Evolutionary conservation across 2,329 filamentous ascomycete genomes (phyloP).

Genomic region (Blumeria hordei): DNA sequence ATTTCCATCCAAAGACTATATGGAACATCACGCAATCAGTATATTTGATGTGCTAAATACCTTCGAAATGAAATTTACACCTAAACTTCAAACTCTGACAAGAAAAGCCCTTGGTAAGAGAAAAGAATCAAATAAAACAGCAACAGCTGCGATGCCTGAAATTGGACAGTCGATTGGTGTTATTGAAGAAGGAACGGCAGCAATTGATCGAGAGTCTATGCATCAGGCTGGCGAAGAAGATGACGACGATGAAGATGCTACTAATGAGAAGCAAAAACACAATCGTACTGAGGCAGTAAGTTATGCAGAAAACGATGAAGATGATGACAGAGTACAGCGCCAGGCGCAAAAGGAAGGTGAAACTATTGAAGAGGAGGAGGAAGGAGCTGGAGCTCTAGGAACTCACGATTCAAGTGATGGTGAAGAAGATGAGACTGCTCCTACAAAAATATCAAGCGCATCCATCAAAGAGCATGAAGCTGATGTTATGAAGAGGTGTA

Average conservation of each 20-base stretch:
- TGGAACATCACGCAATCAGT: conserved; percentile 60
- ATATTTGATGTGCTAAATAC: conserved; percentile 53
- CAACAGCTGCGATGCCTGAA: conserved; percentile 49
- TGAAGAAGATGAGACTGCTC: conserved; percentile 17
- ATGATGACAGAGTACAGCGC: conserved; percentile 52
- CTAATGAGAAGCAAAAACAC: conserved; percentile 44
- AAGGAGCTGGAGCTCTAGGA: conserved; percentile 26
- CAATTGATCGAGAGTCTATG: conserved; percentile 10
- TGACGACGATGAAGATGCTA: conserved; percentile 41
- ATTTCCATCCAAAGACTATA: conserved; percentile 68
- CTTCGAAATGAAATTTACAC: conserved; percentile 60
- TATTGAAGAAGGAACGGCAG: conserved; percentile 24
- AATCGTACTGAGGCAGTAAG: conserved; percentile 66
- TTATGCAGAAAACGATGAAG: conserved; percentile 82
- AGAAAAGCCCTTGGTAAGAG: conserved; percentile 65
- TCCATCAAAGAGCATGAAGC: conserved; percentile 24
- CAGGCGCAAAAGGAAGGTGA: conserved; percentile 34
- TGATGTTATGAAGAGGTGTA: conserved; percentile 36
- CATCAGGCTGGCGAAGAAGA: conserved; percentile 20
- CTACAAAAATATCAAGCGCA: conserved; percentile 5
- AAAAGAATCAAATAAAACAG: conserved; percentile 34
- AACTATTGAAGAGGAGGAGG: conserved; percentile 32
- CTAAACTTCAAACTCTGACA: conserved; percentile 43
- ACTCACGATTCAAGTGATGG: conserved; percentile 15
- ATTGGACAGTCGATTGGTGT: conserved; percentile 40